Percentiles rank a stretch among this genome's conserved stretches.
Evolutionary conservation across 768 basidiomycete species (phyloP).

Genomic region (Boletus huronensis): DNA sequence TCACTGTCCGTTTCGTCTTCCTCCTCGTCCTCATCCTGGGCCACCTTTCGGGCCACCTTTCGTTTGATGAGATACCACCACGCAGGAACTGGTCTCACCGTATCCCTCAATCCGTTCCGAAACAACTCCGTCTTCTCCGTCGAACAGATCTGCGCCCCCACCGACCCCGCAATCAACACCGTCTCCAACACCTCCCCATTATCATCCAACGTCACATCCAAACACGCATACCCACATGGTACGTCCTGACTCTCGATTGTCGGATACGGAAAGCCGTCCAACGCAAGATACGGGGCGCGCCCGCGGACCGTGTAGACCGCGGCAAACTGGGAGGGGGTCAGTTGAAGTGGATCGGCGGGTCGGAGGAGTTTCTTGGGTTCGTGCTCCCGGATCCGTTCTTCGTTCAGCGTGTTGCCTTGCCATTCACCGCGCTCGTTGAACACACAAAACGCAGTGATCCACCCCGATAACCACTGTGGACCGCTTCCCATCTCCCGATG

Average conservation of each 20-base stretch:
- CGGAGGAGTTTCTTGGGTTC: conserved; percentile 33
- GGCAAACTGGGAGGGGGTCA: conserved; percentile 26
- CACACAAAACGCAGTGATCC: conserved; percentile 39
- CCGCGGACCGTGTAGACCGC: conserved; percentile 24
- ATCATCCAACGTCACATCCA: conserved; percentile 31
- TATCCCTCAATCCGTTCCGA: conserved; percentile 32
- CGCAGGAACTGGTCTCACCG: conserved; percentile 27
- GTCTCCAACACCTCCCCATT: conserved; percentile 24
- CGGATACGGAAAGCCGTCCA: conserved; percentile 31
- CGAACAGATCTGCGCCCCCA: conserved; percentile 30
- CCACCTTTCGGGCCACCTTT: not conserved
- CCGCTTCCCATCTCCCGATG: conserved; percentile 29
- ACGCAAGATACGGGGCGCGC: conserved; percentile 16
- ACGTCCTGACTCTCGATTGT: conserved; percentile 27
- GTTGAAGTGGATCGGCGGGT: conserved; percentile 24
- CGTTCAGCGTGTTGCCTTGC: conserved; percentile 30
- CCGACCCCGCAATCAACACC: conserved; percentile 29
- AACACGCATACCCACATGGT: conserved; percentile 28
- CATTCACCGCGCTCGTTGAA: conserved; percentile 32
- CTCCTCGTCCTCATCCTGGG: not conserved
- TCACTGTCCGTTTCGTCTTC: not conserved
- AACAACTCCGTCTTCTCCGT: conserved; percentile 30
- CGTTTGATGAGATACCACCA: conserved; percentile 32
- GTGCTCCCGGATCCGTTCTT: conserved; percentile 27
- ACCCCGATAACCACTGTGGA: conserved; percentile 34